Evolutionary conservation across 257 asterid genomes (phyloP).

Genomic region (Striga asiatica): DNA sequence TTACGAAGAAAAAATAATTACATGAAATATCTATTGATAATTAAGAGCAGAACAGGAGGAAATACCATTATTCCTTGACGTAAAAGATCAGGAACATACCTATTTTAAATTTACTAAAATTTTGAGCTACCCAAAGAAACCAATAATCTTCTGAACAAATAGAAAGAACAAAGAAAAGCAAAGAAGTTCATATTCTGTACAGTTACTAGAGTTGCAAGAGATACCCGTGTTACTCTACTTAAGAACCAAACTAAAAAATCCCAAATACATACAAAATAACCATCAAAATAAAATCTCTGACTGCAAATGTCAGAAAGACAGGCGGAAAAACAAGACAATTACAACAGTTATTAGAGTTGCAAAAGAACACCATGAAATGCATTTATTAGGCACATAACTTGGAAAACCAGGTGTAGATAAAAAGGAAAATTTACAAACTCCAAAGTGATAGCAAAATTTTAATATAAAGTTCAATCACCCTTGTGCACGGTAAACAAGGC

Average conservation of each 20-base stretch:
- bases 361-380: not conserved
- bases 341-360: not conserved
- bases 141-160: not conserved
- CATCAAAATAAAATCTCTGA: not conserved
- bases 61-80: no score
- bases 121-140: not conserved
- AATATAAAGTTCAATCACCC: not conserved
- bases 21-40: not conserved
- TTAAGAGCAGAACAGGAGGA: not conserved
- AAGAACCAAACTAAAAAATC: not conserved
- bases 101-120: not conserved
- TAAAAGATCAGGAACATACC: not conserved
- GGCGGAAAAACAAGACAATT: not conserved
- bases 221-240: no score
- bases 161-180: not conserved
- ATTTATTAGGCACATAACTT: not conserved
- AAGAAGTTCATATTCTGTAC: not conserved
- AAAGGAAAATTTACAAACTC: not conserved
- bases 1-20: not conserved
- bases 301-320: not conserved
- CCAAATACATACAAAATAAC: not conserved
- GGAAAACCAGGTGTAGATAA: not conserved
- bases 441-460: not conserved
- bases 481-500: not conserved
- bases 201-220: no score